These are phyloP conservation scores for Warburgia ugandensis DNA, from an alignment of 164 flowering plant species.

Conservation along the genomic window DNA sequence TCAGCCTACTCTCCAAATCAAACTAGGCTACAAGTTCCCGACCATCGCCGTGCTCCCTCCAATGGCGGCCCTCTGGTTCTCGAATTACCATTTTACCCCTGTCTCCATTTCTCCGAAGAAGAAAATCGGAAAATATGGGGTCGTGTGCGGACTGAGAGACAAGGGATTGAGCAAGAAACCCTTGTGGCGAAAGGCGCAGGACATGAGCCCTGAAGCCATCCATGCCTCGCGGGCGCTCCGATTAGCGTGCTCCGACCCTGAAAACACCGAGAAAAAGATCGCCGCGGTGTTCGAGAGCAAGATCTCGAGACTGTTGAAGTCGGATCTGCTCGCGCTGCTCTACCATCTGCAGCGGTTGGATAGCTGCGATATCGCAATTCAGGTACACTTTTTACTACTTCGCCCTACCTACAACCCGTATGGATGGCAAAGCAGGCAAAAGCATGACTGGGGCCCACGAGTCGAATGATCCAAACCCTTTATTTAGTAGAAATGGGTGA, in stretches of 20 bases:
- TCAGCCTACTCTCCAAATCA: no score
- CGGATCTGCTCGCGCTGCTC: constrained; percentile 10
- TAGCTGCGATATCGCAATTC: constrained; percentile 6
- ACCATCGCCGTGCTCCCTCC: no score
- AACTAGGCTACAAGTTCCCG: no score
- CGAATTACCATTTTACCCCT: constrained; percentile 1
- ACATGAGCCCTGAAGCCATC: constrained; percentile 15
- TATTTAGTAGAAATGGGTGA: no score
- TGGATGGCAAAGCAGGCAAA: no score
- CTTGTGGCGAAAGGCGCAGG: constrained; percentile 10
- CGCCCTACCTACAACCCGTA: neutral
- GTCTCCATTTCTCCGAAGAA: neutral
- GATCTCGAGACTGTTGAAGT: constrained; percentile 9
- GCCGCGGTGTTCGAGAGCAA: neutral
- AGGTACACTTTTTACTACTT: neutral
- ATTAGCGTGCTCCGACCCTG: constrained; percentile 2
- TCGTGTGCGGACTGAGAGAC: constrained; percentile 8
- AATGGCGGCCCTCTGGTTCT: neutral
- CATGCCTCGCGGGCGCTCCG: constrained; percentile 9
- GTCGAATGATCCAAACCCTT: no score
- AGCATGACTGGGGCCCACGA: no score
- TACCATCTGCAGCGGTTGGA: constrained; percentile 10
- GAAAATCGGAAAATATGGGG: neutral
- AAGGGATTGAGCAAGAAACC: constrained; percentile 15
- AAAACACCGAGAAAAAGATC: neutral